Base-by-base conservation (phyloP, 805 yeast species). In the Zygosaccharomyces kombuchaensis region DNA sequence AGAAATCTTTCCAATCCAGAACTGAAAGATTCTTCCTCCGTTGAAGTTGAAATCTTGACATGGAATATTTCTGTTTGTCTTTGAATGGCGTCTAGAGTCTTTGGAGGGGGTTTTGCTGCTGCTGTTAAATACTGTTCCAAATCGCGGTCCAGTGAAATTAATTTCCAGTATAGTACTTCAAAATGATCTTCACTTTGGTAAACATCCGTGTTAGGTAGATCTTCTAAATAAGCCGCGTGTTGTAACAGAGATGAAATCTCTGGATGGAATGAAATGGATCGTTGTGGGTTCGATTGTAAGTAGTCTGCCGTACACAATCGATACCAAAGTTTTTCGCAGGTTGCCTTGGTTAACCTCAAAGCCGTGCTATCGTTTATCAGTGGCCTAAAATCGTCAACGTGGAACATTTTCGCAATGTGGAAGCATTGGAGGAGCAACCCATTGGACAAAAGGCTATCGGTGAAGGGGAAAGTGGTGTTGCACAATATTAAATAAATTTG, bases 61-160 rank as follows among this genome's bases (percentile, higher is more conserved):
- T 47, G 41, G 17, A 60, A 55, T 10, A 53, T 52, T 1, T 50
- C 52, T 1, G 57, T 25, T 27, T 58, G 61, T 37, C 60, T 48
- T 14, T 54, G 52, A 4, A 62, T 48, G 1, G 63, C 58, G 19
- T 64, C 65, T 19, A 64, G 40, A 4, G 66, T 59, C 40, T 59
- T 61, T 9, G 61, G 34, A 8, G 59, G 60, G 2, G 67, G 66
- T 36, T 55, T 63, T 9, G 50, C 41, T 2, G 44, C 38, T 16
- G 50, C 52, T 4, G 17, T 34, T 16, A 50, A 30, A 35, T 55
- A 58, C 16, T 50, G 54, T 23, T 60, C 59, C n/a, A 63, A 21
- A 43, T 64, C 67, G 39, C 67, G 58, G n/a, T 64, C 67, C 7
- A 64, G 38, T 1, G 67, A 63, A 1, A 56, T 36, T 1, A 64